Conservation (phyloP, 306 rosid genomes). For the Ammopiptanthus mongolicus region DNA sequence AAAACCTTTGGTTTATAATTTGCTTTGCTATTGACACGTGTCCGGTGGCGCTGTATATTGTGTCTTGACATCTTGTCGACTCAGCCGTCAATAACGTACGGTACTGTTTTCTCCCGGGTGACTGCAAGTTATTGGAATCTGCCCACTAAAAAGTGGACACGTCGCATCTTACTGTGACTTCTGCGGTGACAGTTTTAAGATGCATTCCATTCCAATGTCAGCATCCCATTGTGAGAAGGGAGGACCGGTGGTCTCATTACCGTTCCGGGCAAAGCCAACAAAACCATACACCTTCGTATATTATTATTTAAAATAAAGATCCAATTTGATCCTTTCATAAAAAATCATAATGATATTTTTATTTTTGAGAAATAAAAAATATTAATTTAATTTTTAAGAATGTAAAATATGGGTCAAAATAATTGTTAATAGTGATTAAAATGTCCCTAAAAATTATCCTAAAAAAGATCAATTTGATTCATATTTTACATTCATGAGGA, state of each 20-base stretch:
- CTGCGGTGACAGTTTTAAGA: not conserved
- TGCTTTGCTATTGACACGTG: constrained; percentile 12
- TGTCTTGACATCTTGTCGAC: not conserved
- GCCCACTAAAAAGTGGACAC: constrained; percentile 20
- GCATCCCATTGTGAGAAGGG: not conserved
- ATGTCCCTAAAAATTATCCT: too few species aligned
- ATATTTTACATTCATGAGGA: too few species aligned
- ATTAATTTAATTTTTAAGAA: too few species aligned
- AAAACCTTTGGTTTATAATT: constrained; percentile 17
- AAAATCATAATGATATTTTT: too few species aligned
- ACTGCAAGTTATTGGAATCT: not conserved
- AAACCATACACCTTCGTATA: not conserved
- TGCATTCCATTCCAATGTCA: not conserved
- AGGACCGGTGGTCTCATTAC: not conserved
- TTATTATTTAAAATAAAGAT: too few species aligned
- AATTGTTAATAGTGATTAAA: too few species aligned
- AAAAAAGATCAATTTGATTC: too few species aligned
- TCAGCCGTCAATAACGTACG: constrained; percentile 10
- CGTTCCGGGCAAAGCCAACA: not conserved
- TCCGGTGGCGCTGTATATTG: not conserved
- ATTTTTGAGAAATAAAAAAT: too few species aligned
- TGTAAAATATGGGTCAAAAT: too few species aligned
- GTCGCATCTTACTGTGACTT: constrained; percentile 13
- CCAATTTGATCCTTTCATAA: too few species aligned
- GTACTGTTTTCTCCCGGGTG: not conserved